Evolutionary conservation across 768 basidiomycete genomes (phyloP).

Genomic region (Terana coerulea): DNA sequence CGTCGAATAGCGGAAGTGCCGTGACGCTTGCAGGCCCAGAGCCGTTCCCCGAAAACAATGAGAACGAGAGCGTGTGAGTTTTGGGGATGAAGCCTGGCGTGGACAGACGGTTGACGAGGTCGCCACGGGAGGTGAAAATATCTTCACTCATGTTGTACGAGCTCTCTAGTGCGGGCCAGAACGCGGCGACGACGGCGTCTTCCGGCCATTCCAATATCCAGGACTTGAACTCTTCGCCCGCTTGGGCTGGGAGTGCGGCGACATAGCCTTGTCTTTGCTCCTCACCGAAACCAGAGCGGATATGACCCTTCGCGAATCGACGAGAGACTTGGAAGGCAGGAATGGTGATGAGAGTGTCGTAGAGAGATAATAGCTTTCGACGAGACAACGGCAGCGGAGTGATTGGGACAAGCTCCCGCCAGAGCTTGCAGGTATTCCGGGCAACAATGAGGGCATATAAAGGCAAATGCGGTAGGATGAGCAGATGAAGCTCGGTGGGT

Average conservation of each 20-base stretch:
- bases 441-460: slow-evolving; percentile 20
- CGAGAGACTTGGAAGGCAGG: slow-evolving; percentile 19
- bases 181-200: slow-evolving; percentile 14
- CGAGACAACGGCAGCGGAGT: slow-evolving; percentile 18
- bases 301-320: slow-evolving; percentile 11
- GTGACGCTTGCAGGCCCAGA: slow-evolving; percentile 3
- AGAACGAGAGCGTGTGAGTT: slow-evolving; percentile 8
- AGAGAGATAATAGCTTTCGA: slow-evolving; percentile 19
- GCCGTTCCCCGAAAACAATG: slow-evolving; percentile 6
- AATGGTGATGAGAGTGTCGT: slow-evolving; percentile 15
- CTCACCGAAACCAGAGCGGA: slow-evolving; percentile 4
- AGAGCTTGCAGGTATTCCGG: slow-evolving; percentile 17
- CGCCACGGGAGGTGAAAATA: slow-evolving; percentile 10
- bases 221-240: slow-evolving; percentile 21
- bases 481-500: slow-evolving; percentile 19
- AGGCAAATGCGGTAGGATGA: slow-evolving; percentile 19
- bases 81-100: neutral
- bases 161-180: slow-evolving; percentile 22
- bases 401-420: slow-evolving; percentile 15
- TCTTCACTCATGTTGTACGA: slow-evolving; percentile 14
- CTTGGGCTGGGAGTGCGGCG: slow-evolving; percentile 11
- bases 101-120: slow-evolving; percentile 6
- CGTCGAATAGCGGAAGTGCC: slow-evolving; percentile 12
- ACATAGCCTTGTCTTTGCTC: slow-evolving; percentile 18
- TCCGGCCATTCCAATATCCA: slow-evolving; percentile 28